phyloP scores from a whole-genome alignment of 2,329 filamentous ascomycete species.

The Escovopsis sp. region DNA sequence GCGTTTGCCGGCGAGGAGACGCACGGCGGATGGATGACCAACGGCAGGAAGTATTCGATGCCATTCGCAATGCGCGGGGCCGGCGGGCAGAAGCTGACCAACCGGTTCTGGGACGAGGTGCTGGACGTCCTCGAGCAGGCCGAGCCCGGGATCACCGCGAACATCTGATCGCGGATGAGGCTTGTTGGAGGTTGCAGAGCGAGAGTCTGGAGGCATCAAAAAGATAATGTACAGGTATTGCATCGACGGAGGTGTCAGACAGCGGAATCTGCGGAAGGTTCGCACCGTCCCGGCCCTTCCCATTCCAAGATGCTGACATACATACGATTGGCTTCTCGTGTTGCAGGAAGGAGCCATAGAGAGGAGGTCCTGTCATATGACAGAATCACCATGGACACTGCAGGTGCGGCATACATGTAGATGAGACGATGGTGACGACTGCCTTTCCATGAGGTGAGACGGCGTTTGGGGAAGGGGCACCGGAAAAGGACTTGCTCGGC shows the following conservation, averaged over 20 bases:
- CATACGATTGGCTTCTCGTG: no score
- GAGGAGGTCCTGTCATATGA: no score
- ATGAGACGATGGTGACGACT: no score
- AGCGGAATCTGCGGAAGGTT: no score
- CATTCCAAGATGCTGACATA: no score
- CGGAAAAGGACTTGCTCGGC: no score
- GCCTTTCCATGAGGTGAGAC: no score
- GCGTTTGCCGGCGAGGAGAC: conserved; percentile 22
- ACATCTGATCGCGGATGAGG: conserved; percentile 12
- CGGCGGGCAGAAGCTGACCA: conserved; percentile 21
- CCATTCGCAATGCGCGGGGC: conserved; percentile 16
- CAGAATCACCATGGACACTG: no score
- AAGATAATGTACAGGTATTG: background rate
- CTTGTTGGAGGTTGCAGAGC: background rate
- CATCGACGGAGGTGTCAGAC: background rate
- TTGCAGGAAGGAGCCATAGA: no score
- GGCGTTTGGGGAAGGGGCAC: no score
- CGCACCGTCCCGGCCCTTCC: no score
- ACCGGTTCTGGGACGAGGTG: conserved; percentile 28
- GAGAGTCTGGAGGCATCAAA: background rate
- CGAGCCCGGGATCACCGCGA: conserved; percentile 22
- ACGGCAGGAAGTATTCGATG: conserved; percentile 14
- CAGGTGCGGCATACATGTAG: no score
- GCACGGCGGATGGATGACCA: conserved; percentile 27
- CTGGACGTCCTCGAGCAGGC: conserved; percentile 26